phyloP scores from a whole-genome alignment of 2,329 filamentous ascomycete genomes.

The Exserohilum rostratum region DNA sequence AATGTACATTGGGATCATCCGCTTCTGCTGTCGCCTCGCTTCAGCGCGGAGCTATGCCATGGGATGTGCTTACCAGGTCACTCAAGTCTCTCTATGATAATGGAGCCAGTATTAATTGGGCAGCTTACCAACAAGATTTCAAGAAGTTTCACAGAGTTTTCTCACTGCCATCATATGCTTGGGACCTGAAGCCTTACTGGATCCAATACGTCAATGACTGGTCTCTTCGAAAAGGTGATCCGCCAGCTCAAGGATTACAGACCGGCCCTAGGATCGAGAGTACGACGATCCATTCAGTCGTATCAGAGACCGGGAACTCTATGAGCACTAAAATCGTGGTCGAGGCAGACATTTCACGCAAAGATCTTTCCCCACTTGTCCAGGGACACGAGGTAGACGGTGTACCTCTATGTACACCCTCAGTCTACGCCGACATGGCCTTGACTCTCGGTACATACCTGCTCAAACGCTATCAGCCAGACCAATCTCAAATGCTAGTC shows the following conservation, averaged over 20 bases:
- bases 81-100: slow-evolving; percentile 55
- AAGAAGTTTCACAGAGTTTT: slow-evolving; percentile 13
- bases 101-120: slow-evolving; percentile 65
- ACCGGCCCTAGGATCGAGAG: slow-evolving; percentile 1
- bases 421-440: slow-evolving; percentile 45
- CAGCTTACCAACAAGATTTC: slow-evolving; percentile 57
- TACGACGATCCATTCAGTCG: slow-evolving; percentile 3
- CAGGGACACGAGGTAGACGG: slow-evolving; percentile 24
- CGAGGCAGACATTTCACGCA: slow-evolving; percentile 16
- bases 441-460: slow-evolving; percentile 35
- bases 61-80: slow-evolving; percentile 45
- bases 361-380: slow-evolving; percentile 13
- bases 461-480: neutral
- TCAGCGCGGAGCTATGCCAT: neutral
- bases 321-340: slow-evolving; percentile 7
- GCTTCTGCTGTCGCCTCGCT: slow-evolving; percentile 4
- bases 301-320: neutral
- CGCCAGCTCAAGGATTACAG: neutral
- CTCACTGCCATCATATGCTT: slow-evolving; percentile 45
- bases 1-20: slow-evolving; percentile 29
- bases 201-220: slow-evolving; percentile 45
- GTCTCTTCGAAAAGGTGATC: slow-evolving; percentile 26
- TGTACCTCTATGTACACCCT: slow-evolving; percentile 20
- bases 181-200: slow-evolving; percentile 49
- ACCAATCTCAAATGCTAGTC: neutral